Conservation (phyloP, 768 basidiomycete genomes). For the Mycena crocata region DNA sequence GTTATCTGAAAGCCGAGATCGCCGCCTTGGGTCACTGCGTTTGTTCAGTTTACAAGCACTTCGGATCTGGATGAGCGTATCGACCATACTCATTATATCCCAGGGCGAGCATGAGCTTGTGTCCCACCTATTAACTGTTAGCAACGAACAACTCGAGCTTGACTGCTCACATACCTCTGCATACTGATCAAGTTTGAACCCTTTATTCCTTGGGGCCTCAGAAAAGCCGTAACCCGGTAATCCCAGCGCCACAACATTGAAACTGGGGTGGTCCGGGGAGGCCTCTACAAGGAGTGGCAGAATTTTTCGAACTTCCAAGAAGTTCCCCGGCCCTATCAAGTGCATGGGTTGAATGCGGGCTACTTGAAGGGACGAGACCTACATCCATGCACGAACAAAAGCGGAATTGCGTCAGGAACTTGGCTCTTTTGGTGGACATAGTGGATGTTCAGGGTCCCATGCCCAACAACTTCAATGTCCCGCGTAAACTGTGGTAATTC, state of each 20-base stretch:
- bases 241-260: conserved; percentile 71
- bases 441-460: conserved; percentile 60
- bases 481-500: conserved; percentile 67
- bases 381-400: conserved; percentile 74
- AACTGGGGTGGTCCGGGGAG: conserved; percentile 60
- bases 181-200: conserved; percentile 62
- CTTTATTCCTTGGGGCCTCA: conserved; percentile 62
- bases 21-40: conserved; percentile 54
- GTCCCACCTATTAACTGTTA: conserved; percentile 30
- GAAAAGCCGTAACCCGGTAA: conserved; percentile 75
- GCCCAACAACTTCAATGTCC: conserved; percentile 60
- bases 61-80: background rate
- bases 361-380: conserved; percentile 20
- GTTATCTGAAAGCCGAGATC: conserved; percentile 57
- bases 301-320: conserved; percentile 68
- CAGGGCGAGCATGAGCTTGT: conserved; percentile 51
- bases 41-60: background rate
- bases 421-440: conserved; percentile 67
- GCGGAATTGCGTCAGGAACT: conserved; percentile 59
- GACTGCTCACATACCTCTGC: conserved; percentile 55
- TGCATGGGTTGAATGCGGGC: too few species aligned
- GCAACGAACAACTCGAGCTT: conserved; percentile 11
- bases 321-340: conserved; percentile 70
- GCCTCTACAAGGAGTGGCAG: conserved; percentile 61
- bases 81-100: conserved; percentile 51